Base-by-base conservation (phyloP, 208 protist genomes). In the Crithidia brevicula region DNA sequence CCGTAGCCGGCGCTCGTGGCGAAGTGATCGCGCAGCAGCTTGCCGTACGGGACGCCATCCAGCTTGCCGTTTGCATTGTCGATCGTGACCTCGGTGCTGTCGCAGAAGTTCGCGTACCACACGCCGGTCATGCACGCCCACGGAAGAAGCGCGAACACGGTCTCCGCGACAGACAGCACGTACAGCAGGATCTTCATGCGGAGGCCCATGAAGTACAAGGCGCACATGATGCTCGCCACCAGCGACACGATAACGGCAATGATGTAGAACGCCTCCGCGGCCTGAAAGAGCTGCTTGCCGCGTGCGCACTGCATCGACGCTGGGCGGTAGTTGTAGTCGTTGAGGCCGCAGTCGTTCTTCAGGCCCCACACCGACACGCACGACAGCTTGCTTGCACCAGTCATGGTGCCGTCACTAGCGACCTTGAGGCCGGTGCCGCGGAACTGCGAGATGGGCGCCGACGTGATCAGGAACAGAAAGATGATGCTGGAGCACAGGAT, bases 121-220 rank as follows among this genome's bases (percentile, higher is more conserved):
- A 89, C 54, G n/a, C 54, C 71, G 2, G 78, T 85, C 78, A 86
- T 89, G 72, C 71, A 70, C 31, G 70, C 72, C 84, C 81, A 86
- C 33, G 84, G 81, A 36, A 86, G 77, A 50, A 89, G 70, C 27
- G 73, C 18, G 22, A 72, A 53, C 27, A 34, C 66, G 43, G 67
- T 58, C 67, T 79, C 49, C 2, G 72, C 18, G 1, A 72, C 43
- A 28, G 54, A 77, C 13, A 86, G 47, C 25, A 72, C 47, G 36
- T 79, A 52, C 42, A 79, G 64, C 25, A 56, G 18, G 15, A 52
- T n/a, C 53, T 67, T 73, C 22, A 66, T 57, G 22, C 57, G 54
- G n/a, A 72, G 50, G 50, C 80, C 77, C 9, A 69, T 56, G 59
- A 89, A 77, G 64, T 74, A 66, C 36, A 85, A 0, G 16, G 45